Percentiles rank a stretch among this genome's conserved stretches.
These are phyloP conservation scores for Fusarium avenaceum DNA, from an alignment of 2,329 filamentous ascomycete species.

Conservation along the genomic window DNA sequence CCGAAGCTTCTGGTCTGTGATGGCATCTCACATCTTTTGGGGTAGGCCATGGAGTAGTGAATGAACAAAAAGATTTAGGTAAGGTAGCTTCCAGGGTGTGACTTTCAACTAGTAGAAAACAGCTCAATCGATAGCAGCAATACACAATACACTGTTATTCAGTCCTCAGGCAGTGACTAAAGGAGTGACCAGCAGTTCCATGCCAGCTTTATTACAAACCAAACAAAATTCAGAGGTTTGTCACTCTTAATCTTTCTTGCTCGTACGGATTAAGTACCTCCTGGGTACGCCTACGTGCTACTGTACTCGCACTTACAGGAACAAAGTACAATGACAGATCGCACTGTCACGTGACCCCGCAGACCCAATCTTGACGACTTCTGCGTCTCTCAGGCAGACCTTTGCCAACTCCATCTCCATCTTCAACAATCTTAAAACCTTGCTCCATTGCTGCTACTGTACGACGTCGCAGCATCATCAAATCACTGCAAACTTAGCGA, in stretches of 20 bases:
- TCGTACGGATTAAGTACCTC: too few species aligned
- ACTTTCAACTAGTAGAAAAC: constrained; percentile 15
- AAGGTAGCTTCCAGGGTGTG: not conserved
- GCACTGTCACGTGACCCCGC: constrained; percentile 46
- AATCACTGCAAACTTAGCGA: constrained; percentile 33
- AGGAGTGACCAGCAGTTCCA: not conserved
- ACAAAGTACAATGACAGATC: constrained; percentile 28
- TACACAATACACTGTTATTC: not conserved
- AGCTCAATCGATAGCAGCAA: not conserved
- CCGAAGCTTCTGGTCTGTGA: constrained; percentile 43
- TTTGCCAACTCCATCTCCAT: constrained; percentile 48
- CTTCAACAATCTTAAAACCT: constrained; percentile 42
- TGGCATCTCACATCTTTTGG: constrained; percentile 19
- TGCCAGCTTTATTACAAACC: constrained; percentile 26
- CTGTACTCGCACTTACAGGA: not conserved
- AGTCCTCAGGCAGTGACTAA: not conserved
- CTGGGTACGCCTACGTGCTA: too few species aligned
- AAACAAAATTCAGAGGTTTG: not conserved
- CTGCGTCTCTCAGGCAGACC: constrained; percentile 46
- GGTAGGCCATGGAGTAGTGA: constrained; percentile 6
- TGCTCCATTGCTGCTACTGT: constrained; percentile 38
- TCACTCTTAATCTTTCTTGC: not conserved
- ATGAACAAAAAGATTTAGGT: constrained; percentile 5
- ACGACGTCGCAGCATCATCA: constrained; percentile 36
- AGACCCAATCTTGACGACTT: constrained; percentile 49